A percentile compares a stretch with the other conserved stretches of the same genome.
Evolutionary conservation across 495 filamentous ascomycete species (phyloP).

Genomic region (Aspergillus affinis): DNA sequence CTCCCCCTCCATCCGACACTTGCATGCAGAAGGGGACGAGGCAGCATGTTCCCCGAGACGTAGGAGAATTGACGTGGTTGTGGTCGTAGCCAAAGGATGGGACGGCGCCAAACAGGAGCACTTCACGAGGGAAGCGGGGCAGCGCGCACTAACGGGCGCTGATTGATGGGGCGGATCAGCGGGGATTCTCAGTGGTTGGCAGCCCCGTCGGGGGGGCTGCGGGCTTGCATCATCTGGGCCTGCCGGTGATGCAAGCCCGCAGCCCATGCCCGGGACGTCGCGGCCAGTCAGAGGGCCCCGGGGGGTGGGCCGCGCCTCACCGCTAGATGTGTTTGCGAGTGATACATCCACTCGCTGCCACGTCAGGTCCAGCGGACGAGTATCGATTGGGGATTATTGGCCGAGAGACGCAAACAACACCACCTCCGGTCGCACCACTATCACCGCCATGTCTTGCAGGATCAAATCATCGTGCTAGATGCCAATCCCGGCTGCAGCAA

Average conservation of each 20-base stretch:
- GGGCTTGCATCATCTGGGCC: not conserved
- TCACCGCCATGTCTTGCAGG: constrained; percentile 34
- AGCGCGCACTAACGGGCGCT: not conserved
- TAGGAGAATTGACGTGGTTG: constrained; percentile 24
- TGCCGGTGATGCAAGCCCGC: not conserved
- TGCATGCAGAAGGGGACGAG: constrained; percentile 1
- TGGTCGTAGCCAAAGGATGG: constrained; percentile 17
- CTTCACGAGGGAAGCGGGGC: constrained; percentile 23
- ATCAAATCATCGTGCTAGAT: constrained; percentile 26
- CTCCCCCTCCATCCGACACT: not conserved
- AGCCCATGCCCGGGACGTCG: not conserved
- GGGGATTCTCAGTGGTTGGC: not conserved
- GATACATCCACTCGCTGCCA: constrained; percentile 13
- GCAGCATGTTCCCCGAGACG: constrained; percentile 14
- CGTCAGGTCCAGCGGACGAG: constrained; percentile 18
- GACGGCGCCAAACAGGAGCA: not conserved
- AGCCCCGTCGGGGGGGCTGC: not conserved
- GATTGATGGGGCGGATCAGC: constrained; percentile 5
- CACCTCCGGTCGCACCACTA: constrained; percentile 22
- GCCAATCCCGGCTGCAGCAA: constrained; percentile 29
- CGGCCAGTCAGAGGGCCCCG: not conserved
- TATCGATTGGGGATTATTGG: constrained; percentile 11
- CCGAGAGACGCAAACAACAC: constrained; percentile 13
- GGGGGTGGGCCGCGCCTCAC: not conserved
- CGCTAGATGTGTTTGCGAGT: not conserved